These are phyloP conservation scores for Gossypium rotundifolium DNA, from an alignment of 345 rosid genomes.

Conservation along the genomic window DNA sequence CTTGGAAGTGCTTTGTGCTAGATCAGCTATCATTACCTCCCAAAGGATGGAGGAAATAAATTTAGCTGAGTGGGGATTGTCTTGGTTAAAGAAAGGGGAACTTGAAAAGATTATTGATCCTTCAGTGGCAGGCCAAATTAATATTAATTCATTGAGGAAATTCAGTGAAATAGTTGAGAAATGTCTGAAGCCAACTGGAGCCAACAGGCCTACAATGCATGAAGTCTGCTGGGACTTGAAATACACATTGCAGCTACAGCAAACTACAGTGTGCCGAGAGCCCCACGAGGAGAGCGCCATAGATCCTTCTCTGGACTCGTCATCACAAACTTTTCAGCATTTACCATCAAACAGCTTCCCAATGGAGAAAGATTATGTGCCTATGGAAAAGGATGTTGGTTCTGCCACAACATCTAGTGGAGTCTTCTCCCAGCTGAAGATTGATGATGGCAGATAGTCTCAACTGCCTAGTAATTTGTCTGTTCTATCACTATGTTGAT, in stretches of 20 bases:
- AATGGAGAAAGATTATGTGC: slow-evolving; percentile 13
- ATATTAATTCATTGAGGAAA: slow-evolving; percentile 37
- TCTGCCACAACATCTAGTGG: slow-evolving; percentile 4
- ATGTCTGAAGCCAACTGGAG: slow-evolving; percentile 44
- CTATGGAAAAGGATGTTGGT: slow-evolving; percentile 3
- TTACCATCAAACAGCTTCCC: slow-evolving; percentile 26
- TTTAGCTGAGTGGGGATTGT: slow-evolving; percentile 46
- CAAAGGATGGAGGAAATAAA: slow-evolving; percentile 35
- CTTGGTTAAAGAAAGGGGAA: slow-evolving; percentile 24
- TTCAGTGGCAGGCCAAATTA: slow-evolving; percentile 26
- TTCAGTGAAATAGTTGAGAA: slow-evolving; percentile 44
- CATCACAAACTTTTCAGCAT: slow-evolving; percentile 14
- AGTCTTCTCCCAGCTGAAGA: slow-evolving; percentile 31
- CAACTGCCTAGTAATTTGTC: not conserved
- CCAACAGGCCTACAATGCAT: slow-evolving; percentile 48
- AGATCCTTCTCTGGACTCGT: slow-evolving; percentile 19
- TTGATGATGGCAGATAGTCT: slow-evolving; percentile 27
- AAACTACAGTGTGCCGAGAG: slow-evolving; percentile 19
- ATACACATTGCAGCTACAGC: slow-evolving; percentile 38
- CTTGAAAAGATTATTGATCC: slow-evolving; percentile 43
- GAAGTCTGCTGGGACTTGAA: slow-evolving; percentile 61
- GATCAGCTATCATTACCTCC: slow-evolving; percentile 30
- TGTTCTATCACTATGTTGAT: not conserved
- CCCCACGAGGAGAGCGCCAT: slow-evolving; percentile 23
- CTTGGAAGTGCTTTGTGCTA: slow-evolving; percentile 48